Evolutionary conservation across 1,139 yeast genomes (phyloP).

Genomic region (Geotrichum histeridarum): DNA sequence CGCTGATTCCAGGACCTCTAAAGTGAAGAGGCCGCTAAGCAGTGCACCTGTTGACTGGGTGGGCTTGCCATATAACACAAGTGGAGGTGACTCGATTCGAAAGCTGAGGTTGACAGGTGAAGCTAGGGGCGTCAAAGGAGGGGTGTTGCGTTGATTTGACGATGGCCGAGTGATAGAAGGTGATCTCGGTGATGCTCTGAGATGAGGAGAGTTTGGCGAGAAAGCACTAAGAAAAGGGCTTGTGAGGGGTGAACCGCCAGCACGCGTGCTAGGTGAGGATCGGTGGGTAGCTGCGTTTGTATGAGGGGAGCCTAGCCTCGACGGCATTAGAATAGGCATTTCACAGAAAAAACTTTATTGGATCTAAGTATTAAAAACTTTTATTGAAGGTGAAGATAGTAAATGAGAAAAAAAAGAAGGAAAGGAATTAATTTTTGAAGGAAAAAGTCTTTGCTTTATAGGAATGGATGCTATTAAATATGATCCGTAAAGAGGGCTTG

Average conservation of each 20-base stretch:
- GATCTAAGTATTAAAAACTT: too few relatives aligned
- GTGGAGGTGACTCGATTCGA: conserved; percentile 83
- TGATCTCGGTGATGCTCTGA: not conserved
- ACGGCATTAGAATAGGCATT: not conserved
- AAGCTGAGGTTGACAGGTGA: conserved; percentile 47
- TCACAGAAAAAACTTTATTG: not conserved
- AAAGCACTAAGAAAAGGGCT: conserved; percentile 1
- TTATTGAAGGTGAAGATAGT: not conserved
- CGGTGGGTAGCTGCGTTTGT: not conserved
- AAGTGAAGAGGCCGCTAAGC: conserved; percentile 60
- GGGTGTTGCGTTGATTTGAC: not conserved
- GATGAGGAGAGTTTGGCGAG: not conserved
- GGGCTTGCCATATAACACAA: conserved; percentile 75
- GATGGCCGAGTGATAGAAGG: not conserved
- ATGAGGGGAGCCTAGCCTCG: conserved; percentile 6
- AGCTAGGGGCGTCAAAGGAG: conserved; percentile 2
- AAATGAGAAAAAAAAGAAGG: not conserved
- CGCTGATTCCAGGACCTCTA: conserved; percentile 31
- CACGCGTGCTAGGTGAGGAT: not conserved
- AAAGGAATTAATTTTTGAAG: not conserved
- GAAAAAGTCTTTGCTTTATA: too few relatives aligned
- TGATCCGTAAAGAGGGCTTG: too few relatives aligned
- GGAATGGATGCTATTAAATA: too few relatives aligned
- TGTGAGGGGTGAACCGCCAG: not conserved
- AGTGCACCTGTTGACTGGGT: conserved; percentile 79